Evolutionary conservation across 805 yeast species (phyloP), one percentile per base, ranked within the genome.

Genomic region (Nakazawaea populi): DNA sequence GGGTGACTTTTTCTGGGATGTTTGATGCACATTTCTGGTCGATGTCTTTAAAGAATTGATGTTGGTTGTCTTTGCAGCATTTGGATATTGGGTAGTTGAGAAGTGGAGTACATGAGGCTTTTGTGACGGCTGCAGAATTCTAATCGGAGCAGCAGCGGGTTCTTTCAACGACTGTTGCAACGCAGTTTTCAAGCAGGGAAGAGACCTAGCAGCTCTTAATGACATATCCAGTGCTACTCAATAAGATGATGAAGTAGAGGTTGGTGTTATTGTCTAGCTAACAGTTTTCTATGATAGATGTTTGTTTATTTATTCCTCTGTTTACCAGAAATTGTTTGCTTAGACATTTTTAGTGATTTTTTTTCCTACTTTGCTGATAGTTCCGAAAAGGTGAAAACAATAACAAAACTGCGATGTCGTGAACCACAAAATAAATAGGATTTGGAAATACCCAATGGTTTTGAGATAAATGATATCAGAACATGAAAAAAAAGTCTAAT

Each of bases 121-220:
- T 52, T 42, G 37, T 48, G 11, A 18, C 35, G 28, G 29, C 52
- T 18, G 28, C 43, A 40, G 37, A 47, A 11, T 6, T 44, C 39
- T 35, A 41, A 30, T 46, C 55, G 58, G 8, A 52, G 29, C 12
- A 8, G 10, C 28, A 34, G 36, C 40, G 14, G 37, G 11, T 18
- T 31, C 52, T 27, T 52, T 56, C 7, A 59, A 35, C 9, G 62
- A 54, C 42, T 61, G 66, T 43, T 61, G 62, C 48, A 56, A 60
- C 10, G 64, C 58, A 9, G 60, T 54, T 40, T 69, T 58, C 43
- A 67, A 57, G 4, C 66, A 56, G 10, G 70, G 70, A 29, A 66
- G 52, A 18, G 70, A 66, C 56, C 62, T 64, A 14, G 64, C 69
- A 7, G 60, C 55, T 65, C 70, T 66, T n/a, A 67, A 54, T 65